Evolutionary conservation across 176 grass and related monocot genomes (phyloP).

Genomic region (Saccharum spontaneum): DNA sequence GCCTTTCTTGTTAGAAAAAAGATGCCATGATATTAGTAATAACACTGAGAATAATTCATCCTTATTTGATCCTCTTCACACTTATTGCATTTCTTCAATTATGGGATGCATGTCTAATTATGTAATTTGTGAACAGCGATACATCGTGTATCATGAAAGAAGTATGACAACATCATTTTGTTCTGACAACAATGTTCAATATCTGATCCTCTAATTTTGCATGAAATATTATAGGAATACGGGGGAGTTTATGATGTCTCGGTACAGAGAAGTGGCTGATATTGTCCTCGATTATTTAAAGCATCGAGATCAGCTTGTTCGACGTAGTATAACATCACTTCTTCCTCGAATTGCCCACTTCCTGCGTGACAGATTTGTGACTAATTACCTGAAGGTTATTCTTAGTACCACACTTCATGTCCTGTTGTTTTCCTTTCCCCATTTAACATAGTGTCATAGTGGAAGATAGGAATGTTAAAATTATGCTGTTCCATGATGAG

Average conservation of each 20-base stretch:
- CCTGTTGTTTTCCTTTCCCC: not conserved
- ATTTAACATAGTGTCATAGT: not conserved
- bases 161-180: not conserved
- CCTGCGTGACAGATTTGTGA: conserved; percentile 96
- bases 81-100: conserved; percentile 21
- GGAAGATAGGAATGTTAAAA: not conserved
- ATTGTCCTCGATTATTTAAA: conserved; percentile 93
- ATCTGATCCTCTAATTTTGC: conserved; percentile 34
- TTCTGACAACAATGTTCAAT: conserved; percentile 17
- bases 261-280: conserved; percentile 98
- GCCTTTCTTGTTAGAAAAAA: not conserved
- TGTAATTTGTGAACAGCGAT: conserved; percentile 9
- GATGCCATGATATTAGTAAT: not conserved
- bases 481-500: not conserved
- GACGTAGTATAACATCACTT: conserved; percentile 96
- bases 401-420: conserved; percentile 11
- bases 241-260: conserved; percentile 99
- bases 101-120: conserved; percentile 13
- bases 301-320: conserved; percentile 92
- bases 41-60: not conserved
- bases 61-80: conserved; percentile 8
- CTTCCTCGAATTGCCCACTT: conserved; percentile 99
- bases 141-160: not conserved
- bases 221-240: conserved; percentile 71
- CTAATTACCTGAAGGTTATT: conserved; percentile 93